phyloP scores from a whole-genome alignment of 148 eudicot genomes.

The Fagopyrum esculentum region DNA sequence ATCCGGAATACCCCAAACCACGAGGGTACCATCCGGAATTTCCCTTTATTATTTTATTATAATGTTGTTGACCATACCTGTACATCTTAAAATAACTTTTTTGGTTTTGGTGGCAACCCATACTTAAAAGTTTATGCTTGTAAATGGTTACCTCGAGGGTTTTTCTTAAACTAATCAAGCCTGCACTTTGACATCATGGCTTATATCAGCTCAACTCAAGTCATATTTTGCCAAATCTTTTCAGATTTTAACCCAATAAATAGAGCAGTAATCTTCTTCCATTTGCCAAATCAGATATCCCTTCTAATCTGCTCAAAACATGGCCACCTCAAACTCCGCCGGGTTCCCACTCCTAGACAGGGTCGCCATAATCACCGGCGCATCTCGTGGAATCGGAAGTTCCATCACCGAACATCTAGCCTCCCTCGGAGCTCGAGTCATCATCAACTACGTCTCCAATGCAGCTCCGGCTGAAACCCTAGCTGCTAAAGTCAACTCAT shows the following conservation, averaged over 20 bases:
- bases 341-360: slow-evolving; percentile 22
- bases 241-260: not conserved
- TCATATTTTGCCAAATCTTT: not conserved
- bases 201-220: not conserved
- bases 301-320: not conserved
- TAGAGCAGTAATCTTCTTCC: not conserved
- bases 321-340: slow-evolving; percentile 8
- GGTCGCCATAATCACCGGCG: slow-evolving; percentile 44
- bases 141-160: too few relatives aligned
- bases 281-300: not conserved
- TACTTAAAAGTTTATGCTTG: too few relatives aligned
- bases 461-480: slow-evolving; percentile 8
- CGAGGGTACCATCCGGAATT: too few relatives aligned
- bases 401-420: slow-evolving; percentile 36
- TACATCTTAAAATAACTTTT: too few relatives aligned
- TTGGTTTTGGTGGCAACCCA: too few relatives aligned
- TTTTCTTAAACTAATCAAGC: too few relatives aligned
- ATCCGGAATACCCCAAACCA: too few relatives aligned
- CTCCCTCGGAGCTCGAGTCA: slow-evolving; percentile 44
- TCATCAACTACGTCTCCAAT: slow-evolving; percentile 35
- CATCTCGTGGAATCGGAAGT: slow-evolving; percentile 46
- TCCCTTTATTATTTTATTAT: too few relatives aligned
- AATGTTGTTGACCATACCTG: too few relatives aligned
- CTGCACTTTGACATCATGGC: not conserved
- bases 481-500: slow-evolving; percentile 4